Evolutionary conservation across 352 stramenopile genomes (phyloP), one percentile per base, ranked within the genome.

Genomic region (Phytopythium kandeliae): DNA sequence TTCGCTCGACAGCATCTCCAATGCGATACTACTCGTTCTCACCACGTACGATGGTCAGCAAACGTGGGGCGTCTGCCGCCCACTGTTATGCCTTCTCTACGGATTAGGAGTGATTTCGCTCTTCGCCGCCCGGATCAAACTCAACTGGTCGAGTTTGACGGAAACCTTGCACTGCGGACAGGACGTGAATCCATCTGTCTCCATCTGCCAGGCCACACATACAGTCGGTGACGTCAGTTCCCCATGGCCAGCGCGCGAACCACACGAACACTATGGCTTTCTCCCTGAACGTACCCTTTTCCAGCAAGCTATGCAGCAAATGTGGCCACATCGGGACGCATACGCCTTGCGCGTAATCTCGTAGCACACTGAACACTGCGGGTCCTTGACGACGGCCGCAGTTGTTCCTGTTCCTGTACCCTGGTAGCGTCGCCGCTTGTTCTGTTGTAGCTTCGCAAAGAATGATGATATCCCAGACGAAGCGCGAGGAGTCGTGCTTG

Each of bases 321-420:
- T 89, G 54, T 94, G 84, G 6, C 84, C 84, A 30, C 84, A 94
- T 25, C 78, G 71, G 1, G 84, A 79, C 16, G 84, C 84, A 58
- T 74, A 89, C 10, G 84, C 80, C 56, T 89, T 91, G 4, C 62
- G 74, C 0, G 76, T 73, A 30, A 93, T 85, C 37, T 94, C 81
- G 54, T 89, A 92, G 60, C 84, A 94, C 24, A 94, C 83, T 33
- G 85, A 72, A 43, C 84, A 94, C 60, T 94, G 84, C 4, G 84
- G 84, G 28, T 92, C 71, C 42, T 88, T 72, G 16, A 94, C 68
- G 11, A 88, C 55, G 16, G 76, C 71, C 33, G 63, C 80, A 17
- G 69, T 71, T 1, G 60, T 57, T 21, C 65, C 44, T 16, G 68
- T 56, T 0, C 49, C 48, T 4, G 37, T 22, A 6, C 51, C 42